Conservation (phyloP, 2,329 filamentous ascomycete genomes). For the Curvularia lunata region DNA sequence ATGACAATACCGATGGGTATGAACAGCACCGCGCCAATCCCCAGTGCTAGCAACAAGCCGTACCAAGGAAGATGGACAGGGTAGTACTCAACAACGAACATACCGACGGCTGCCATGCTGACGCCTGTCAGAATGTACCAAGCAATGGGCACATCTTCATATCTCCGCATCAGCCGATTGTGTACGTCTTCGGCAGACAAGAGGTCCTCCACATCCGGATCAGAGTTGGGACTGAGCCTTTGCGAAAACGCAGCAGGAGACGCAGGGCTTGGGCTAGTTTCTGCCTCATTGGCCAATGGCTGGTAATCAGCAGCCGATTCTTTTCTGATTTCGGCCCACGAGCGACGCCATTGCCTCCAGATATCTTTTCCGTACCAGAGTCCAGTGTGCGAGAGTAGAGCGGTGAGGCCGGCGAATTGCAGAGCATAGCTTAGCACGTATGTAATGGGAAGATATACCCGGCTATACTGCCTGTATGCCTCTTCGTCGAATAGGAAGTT, state of each 20-base stretch:
- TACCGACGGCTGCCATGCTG: conserved; percentile 77
- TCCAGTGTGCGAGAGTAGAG: conserved; percentile 78
- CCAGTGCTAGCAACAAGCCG: conserved; percentile 77
- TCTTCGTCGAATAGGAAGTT: conserved; percentile 79
- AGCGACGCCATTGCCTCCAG: conserved; percentile 74
- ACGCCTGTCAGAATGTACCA: conserved; percentile 82
- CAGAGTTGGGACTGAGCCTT: conserved; percentile 41
- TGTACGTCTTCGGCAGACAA: conserved; percentile 81
- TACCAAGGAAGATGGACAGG: conserved; percentile 87
- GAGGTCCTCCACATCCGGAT: conserved; percentile 57
- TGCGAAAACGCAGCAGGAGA: conserved; percentile 28
- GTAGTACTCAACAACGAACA: conserved; percentile 81
- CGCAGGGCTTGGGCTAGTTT: conserved; percentile 45
- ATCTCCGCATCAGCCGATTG: conserved; percentile 80
- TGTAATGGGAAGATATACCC: conserved; percentile 84
- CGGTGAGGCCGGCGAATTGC: conserved; percentile 82
- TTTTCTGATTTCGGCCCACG: conserved; percentile 66
- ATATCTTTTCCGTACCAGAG: conserved; percentile 89
- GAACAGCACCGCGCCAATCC: conserved; percentile 80
- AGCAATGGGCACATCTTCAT: conserved; percentile 78
- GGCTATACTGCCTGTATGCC: conserved; percentile 80
- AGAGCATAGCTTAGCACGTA: conserved; percentile 87
- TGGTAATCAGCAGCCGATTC: conserved; percentile 42
- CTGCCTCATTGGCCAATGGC: conserved; percentile 33
- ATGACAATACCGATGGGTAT: conserved; percentile 92